A percentile compares a stretch with the other conserved stretches of the same genome.
These are phyloP conservation scores for Mucor lusitanicus DNA, from an alignment of 371 early-diverging fungal species.

Conservation along the genomic window DNA sequence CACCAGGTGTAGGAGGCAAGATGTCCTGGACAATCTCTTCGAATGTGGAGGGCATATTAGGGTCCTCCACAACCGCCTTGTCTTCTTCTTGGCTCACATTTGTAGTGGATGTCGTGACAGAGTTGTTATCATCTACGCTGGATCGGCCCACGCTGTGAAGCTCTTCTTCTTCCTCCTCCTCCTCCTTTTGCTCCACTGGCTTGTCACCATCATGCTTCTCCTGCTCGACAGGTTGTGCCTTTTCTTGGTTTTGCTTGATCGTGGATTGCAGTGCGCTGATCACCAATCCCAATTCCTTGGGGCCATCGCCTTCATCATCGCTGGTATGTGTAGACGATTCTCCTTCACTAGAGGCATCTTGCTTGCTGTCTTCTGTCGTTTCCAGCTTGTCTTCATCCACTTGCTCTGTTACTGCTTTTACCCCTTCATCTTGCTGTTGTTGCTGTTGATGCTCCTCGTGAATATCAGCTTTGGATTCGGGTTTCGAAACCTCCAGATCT, in stretches of 20 bases:
- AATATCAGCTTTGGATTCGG: conserved; percentile 1
- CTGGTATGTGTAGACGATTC: conserved; percentile 7
- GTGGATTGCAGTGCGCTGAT: conserved; percentile 26
- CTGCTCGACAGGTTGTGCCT: neutral
- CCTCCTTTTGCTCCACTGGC: neutral
- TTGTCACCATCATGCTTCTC: neutral
- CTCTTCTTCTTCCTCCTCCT: conserved; percentile 1
- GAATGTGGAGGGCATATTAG: conserved; percentile 1
- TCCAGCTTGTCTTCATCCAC: neutral
- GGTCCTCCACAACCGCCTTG: neutral
- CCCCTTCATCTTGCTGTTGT: neutral
- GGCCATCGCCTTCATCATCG: conserved; percentile 9
- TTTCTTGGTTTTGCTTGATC: conserved; percentile 20
- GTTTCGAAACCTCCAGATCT: conserved; percentile 14
- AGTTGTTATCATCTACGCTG: conserved; percentile 12
- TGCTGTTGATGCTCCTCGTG: neutral
- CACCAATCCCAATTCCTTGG: conserved; percentile 22
- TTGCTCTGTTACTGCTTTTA: neutral
- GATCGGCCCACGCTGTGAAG: conserved; percentile 11
- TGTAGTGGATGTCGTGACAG: conserved; percentile 5
- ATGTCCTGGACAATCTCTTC: conserved; percentile 21
- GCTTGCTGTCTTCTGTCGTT: conserved; percentile 1
- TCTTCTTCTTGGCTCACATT: conserved; percentile 10
- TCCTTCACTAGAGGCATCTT: neutral
- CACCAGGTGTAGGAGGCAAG: conserved; percentile 32